phyloP scores from a whole-genome alignment of 768 basidiomycete species.

The Exidia glandulosa region DNA sequence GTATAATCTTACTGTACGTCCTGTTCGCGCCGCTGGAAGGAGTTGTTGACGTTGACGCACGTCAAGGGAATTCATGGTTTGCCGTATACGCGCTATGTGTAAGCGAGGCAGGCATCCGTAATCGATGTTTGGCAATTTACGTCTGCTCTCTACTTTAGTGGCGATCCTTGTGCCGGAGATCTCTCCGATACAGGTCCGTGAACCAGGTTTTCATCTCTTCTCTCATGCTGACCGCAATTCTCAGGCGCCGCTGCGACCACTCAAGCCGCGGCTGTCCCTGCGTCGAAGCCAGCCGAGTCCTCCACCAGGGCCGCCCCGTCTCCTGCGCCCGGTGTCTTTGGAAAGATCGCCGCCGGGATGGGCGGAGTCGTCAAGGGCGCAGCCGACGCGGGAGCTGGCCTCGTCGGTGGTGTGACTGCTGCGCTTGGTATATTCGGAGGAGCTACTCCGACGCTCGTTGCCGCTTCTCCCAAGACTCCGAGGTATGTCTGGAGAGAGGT shows the following conservation, averaged over 20 bases:
- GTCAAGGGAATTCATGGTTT: constrained; percentile 1
- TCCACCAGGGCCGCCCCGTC: too few relatives aligned
- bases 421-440: neutral
- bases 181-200: neutral
- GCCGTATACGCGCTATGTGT: constrained; percentile 2
- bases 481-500: neutral
- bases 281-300: too few relatives aligned
- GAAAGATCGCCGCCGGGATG: neutral
- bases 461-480: neutral
- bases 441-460: neutral
- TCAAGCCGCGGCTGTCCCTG: too few relatives aligned
- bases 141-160: neutral
- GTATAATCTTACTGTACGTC: neutral
- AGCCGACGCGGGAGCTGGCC: neutral
- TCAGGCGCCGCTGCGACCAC: neutral
- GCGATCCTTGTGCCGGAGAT: neutral
- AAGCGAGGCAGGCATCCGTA: neutral
- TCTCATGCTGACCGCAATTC: too few relatives aligned
- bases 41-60: neutral
- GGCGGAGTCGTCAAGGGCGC: neutral
- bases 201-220: neutral
- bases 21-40: neutral
- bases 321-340: neutral
- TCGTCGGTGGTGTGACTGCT: neutral
- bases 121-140: neutral